phyloP scores from a whole-genome alignment of 139 green algal species.

The Dunaliella primolecta region DNA sequence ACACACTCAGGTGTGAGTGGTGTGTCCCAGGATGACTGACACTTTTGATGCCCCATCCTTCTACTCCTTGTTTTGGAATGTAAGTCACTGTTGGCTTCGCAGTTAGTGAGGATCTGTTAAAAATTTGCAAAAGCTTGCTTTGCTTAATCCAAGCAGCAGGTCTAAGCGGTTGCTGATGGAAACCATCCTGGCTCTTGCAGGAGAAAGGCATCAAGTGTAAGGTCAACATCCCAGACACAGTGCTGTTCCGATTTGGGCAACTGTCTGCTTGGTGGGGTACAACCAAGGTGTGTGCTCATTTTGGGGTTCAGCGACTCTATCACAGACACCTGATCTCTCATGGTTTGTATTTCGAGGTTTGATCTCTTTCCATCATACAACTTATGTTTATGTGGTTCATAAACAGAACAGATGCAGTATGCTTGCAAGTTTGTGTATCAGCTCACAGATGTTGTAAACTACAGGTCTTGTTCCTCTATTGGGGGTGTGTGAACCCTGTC shows the following conservation, averaged over 20 bases:
- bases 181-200: constrained; percentile 21
- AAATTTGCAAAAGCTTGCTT: not conserved
- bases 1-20: not conserved
- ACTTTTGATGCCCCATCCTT: not conserved
- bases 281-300: constrained; percentile 44
- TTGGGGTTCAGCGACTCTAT: too few species aligned
- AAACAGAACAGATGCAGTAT: too few species aligned
- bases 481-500: too few species aligned
- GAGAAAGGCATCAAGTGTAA: constrained; percentile 55
- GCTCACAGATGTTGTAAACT: too few species aligned
- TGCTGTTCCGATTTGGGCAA: constrained; percentile 50
- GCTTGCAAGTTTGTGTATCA: too few species aligned
- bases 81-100: not conserved
- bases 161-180: not conserved
- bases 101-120: not conserved
- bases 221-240: constrained; percentile 55
- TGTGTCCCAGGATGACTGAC: too few species aligned
- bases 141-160: not conserved
- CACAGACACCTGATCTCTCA: too few species aligned
- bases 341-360: too few species aligned
- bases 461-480: too few species aligned
- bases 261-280: constrained; percentile 49
- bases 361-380: too few species aligned
- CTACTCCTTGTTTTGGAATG: constrained; percentile 14
- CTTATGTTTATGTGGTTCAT: too few species aligned